Conservation (phyloP, 306 rosid genomes). For the Medicago lupulina region DNA sequence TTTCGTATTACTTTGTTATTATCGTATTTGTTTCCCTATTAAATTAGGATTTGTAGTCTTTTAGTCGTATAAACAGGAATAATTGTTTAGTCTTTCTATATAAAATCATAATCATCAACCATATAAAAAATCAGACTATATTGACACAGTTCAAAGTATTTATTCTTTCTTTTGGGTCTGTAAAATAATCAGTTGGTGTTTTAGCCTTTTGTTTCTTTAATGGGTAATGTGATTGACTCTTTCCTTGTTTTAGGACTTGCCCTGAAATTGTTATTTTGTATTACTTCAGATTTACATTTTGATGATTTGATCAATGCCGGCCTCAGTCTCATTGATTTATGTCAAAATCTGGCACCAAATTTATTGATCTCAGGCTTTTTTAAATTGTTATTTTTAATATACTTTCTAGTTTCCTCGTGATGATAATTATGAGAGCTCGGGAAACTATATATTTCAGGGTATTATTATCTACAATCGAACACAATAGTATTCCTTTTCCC, state of each 20-base stretch:
- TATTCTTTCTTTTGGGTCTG: too few relatives aligned
- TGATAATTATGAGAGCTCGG: too few relatives aligned
- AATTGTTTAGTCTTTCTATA: too few relatives aligned
- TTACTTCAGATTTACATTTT: conserved; percentile 33
- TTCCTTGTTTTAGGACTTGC: too few relatives aligned
- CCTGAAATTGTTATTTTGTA: conserved; percentile 1
- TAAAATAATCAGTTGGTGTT: too few relatives aligned
- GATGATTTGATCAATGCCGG: conserved; percentile 17
- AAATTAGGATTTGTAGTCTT: background rate
- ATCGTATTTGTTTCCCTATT: background rate
- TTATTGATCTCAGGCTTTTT: conserved; percentile 6
- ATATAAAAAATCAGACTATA: too few relatives aligned
- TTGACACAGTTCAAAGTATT: too few relatives aligned
- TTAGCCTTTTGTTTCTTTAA: too few relatives aligned
- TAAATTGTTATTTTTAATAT: background rate
- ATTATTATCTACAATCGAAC: background rate
- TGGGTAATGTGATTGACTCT: too few relatives aligned
- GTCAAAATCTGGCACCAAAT: conserved; percentile 23
- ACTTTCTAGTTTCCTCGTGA: too few relatives aligned
- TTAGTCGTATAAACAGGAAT: background rate
- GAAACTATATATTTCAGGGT: too few relatives aligned
- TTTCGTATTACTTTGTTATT: background rate
- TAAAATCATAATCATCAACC: too few relatives aligned
- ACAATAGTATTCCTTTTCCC: background rate
- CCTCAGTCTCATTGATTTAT: conserved; percentile 13